A percentile compares a stretch with the other conserved stretches of the same genome.
These are phyloP conservation scores for Cyberlindnera sargentensis DNA, from an alignment of 805 yeast species.

Conservation along the genomic window DNA sequence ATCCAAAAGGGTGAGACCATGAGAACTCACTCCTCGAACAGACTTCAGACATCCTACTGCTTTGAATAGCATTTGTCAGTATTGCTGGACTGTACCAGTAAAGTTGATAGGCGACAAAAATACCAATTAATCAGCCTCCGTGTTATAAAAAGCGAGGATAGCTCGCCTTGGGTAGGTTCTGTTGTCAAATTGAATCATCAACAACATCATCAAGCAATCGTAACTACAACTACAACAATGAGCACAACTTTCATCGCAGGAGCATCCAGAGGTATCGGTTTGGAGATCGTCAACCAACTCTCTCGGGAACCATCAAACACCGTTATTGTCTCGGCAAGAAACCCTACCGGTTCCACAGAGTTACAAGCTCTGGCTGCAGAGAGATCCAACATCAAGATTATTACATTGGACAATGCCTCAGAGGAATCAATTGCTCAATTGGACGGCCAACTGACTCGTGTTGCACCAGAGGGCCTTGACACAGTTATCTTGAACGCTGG, in stretches of 20 bases:
- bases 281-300: constrained; percentile 1
- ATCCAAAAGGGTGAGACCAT: too few relatives aligned
- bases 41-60: too few relatives aligned
- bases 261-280: constrained; percentile 7
- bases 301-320: neutral
- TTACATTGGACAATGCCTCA: constrained; percentile 7
- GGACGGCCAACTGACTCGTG: constrained; percentile 1
- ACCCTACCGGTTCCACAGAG: neutral
- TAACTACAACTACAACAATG: neutral
- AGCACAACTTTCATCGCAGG: neutral
- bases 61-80: too few relatives aligned
- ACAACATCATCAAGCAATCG: too few relatives aligned
- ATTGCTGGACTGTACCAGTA: too few relatives aligned
- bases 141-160: too few relatives aligned
- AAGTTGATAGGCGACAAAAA: too few relatives aligned
- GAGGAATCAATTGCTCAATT: constrained; percentile 8
- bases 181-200: too few relatives aligned
- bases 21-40: too few relatives aligned
- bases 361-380: constrained; percentile 2
- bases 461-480: constrained; percentile 11
- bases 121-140: too few relatives aligned
- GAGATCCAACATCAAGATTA: constrained; percentile 3
- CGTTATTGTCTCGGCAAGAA: constrained; percentile 5
- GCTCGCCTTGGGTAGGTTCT: too few relatives aligned
- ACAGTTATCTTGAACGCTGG: constrained; percentile 13